Evolutionary conservation across 2,329 filamentous ascomycete genomes (phyloP), one percentile per base, ranked within the genome.

Genomic region (Aspergillus latus): DNA sequence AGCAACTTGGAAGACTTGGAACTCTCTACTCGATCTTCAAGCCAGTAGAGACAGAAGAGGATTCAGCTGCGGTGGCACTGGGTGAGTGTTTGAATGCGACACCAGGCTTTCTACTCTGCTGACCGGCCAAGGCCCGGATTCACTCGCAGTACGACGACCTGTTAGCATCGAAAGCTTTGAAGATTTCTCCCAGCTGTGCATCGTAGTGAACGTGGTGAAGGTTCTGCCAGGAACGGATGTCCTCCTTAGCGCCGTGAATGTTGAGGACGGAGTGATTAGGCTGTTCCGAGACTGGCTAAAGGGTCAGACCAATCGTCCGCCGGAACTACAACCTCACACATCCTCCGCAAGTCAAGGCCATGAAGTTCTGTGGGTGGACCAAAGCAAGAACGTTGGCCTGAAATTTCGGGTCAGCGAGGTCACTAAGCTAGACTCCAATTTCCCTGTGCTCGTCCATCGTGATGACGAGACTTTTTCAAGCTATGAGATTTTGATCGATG

Each of bases 271-370:
- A 1, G 82, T 90, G 4, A 76, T 91, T 39, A 81, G 89, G 29
- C 78, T 94, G 0, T 92, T 85, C 80, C 82, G 88, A 51, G 77
- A 86, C 13, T 94, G 90, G 89, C 75, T 94, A 36, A 78, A 78
- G 5, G 72, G 78, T 28, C 77, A 75, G 48, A 70, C 65, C 13
- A 36, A 61, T 53, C 46, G 32, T 47, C 34, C 32, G 21, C 44
- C 46, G 4, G 39, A 29, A 10, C 16, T 49, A 59, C 59, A 36
- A 40, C 34, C 36, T 13, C 29, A 44, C n/a, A 44, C 37, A 49
- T 54, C 63, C 49, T 49, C n/a, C 32, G 36, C 10, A 32, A 59
- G 55, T 49, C 69, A 52, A 49, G 71, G 66, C 21, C 21, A 21
- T 47, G 65, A 68, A 15, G 80, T 92, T 32, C 71, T 93, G 0